Conservation (phyloP, 2,329 filamentous ascomycete species). For the Fusarium nisikadoi region DNA sequence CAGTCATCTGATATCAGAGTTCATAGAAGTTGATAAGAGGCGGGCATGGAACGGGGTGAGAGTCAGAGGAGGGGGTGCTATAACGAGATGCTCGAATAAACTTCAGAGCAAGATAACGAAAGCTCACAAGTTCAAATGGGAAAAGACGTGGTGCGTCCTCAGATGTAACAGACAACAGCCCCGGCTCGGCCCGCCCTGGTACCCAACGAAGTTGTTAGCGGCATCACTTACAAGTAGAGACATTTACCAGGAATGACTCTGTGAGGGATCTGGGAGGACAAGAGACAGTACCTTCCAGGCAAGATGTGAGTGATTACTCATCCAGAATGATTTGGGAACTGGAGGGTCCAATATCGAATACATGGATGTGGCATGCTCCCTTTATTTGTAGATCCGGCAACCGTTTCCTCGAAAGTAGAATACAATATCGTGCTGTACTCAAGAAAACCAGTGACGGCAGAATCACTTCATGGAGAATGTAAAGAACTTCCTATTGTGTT, state of each 20-base stretch:
- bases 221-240: fast-evolving
- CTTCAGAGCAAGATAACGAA: background rate
- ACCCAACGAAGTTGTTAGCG: fast-evolving
- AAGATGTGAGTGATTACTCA: background rate
- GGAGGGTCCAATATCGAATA: background rate
- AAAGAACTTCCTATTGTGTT: background rate
- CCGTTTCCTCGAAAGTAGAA: background rate
- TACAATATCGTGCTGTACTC: background rate
- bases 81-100: background rate
- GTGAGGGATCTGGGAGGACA: background rate
- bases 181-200: fast-evolving
- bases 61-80: background rate
- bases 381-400: background rate
- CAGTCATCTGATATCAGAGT: background rate
- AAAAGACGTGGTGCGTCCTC: fast-evolving
- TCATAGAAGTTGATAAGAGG: too few relatives aligned
- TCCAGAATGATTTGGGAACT: background rate
- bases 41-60: background rate
- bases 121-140: fast-evolving
- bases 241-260: too few relatives aligned
- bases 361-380: too few relatives aligned
- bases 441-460: background rate
- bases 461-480: background rate
- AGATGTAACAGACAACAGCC: fast-evolving
- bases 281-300: background rate